These are phyloP conservation scores for Arthrobotrys sphaeroides DNA, from an alignment of 2,329 filamentous ascomycete species.

Conservation along the genomic window DNA sequence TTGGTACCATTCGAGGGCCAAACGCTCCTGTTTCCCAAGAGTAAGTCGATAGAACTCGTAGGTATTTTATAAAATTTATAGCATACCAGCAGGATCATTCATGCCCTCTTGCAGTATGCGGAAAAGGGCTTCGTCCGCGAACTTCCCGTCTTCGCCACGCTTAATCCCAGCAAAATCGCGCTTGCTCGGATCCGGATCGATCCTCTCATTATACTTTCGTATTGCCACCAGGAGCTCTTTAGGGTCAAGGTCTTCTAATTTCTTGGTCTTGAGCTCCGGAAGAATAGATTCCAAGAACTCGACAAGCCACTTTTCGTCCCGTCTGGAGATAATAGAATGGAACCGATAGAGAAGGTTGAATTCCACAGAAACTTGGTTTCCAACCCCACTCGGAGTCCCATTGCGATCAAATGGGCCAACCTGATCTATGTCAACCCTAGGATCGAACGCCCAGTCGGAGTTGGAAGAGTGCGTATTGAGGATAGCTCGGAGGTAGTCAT, in stretches of 20 bases:
- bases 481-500: constrained; percentile 81
- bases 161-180: constrained; percentile 68
- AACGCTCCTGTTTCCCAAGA: constrained; percentile 64
- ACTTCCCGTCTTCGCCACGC: constrained; percentile 68
- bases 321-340: constrained; percentile 73
- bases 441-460: constrained; percentile 65
- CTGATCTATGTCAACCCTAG: constrained; percentile 74
- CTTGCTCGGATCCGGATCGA: background rate
- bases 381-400: constrained; percentile 75
- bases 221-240: background rate
- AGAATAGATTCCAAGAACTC: constrained; percentile 67
- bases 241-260: background rate
- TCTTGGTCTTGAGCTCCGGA: constrained; percentile 66
- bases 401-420: constrained; percentile 63
- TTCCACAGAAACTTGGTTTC: constrained; percentile 85
- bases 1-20: constrained; percentile 69
- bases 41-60: constrained; percentile 52
- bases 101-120: constrained; percentile 73
- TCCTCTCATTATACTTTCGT: background rate
- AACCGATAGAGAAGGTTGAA: constrained; percentile 90
- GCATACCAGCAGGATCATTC: constrained; percentile 73
- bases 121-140: constrained; percentile 79
- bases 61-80: background rate
- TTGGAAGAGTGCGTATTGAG: constrained; percentile 16
- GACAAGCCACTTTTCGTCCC: constrained; percentile 83